Evolutionary conservation across 2,329 filamentous ascomycete species (phyloP), one percentile per base, ranked within the genome.

Genomic region (Pseudocercospora macadamiae): DNA sequence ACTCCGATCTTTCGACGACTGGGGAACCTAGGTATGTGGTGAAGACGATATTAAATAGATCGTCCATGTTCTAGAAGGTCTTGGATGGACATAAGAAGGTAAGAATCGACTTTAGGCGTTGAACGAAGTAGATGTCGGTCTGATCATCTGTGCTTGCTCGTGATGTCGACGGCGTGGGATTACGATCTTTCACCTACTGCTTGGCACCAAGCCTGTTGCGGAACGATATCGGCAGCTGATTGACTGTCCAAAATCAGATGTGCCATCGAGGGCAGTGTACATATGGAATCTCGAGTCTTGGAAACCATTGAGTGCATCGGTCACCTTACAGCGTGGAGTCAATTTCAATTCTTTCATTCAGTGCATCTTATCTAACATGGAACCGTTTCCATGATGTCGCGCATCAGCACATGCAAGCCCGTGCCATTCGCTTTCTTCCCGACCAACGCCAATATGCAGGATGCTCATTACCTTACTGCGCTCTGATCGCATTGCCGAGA

Each of bases 401-500:
- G 14, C 54, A 44, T 42, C 42, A 21, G 26, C 42, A 42, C 54
- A 52, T 55, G 52, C 54, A 57, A 54, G 37, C 19, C 37, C 47
- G 54, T 60, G 52, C 47, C 51, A 23, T 47, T 34, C 34, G 45
- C 36, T 47, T 36, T 39, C 44, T 42, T 42, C 44, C 57, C 26
- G 21, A 36, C 30, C 36, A 61, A 64, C 55, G 55, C 59, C 61
- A 58, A 56, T 26, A 37, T 36, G 44, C 47, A 55, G 32, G 36
- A 52, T 54, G 48, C 60, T 21, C 52, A 60, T 45, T 64, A 69
- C 64, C 56, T 45, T 69, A 72, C 66, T 78, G 80, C 66, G 79
- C 77, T 70, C 79, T 74, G 64, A 82, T 82, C 62, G 78, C 79
- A 61, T 79, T 75, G 55, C 89, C 89, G 75, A 93, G 78, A 61